phyloP scores from a whole-genome alignment of 78 protist species.

The Isochrysis galbana region DNA sequence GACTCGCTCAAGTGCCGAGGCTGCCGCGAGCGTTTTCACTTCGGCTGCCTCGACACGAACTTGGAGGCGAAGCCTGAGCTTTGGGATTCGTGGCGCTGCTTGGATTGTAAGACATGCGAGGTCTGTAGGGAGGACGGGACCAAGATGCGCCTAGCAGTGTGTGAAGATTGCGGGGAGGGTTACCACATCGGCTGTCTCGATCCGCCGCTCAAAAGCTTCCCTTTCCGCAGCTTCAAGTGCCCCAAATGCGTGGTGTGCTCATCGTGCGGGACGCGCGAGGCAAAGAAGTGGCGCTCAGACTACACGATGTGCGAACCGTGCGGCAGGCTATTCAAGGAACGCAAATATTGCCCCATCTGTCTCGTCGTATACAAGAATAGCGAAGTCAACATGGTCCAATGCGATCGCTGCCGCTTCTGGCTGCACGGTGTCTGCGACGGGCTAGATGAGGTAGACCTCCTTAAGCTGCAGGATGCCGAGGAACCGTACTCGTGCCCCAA shows the following conservation, averaged over 20 bases:
- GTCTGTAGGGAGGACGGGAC: neutral
- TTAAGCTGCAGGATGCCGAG: neutral
- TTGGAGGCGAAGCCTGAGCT: neutral
- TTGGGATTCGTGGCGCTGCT: neutral
- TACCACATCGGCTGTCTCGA: conserved; percentile 12
- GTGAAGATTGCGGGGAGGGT: neutral
- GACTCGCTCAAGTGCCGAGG: neutral
- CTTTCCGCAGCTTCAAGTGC: neutral
- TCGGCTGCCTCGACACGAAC: neutral
- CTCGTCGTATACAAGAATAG: neutral
- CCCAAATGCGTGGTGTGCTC: neutral
- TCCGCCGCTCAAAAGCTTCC: conserved; percentile 14
- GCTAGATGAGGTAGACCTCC: neutral
- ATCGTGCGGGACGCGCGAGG: neutral
- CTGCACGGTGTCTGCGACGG: neutral
- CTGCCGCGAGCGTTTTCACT: neutral
- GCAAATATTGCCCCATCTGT: neutral
- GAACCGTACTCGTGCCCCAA: neutral
- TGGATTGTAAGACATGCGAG: neutral
- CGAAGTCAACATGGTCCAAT: neutral
- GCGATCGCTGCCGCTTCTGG: neutral
- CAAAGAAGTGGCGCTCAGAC: neutral
- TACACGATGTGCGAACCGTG: neutral
- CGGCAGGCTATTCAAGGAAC: neutral
- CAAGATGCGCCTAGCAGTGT: neutral